These are phyloP conservation scores for Dryas drummondii DNA, from an alignment of 306 rosid genomes.

Conservation along the genomic window DNA sequence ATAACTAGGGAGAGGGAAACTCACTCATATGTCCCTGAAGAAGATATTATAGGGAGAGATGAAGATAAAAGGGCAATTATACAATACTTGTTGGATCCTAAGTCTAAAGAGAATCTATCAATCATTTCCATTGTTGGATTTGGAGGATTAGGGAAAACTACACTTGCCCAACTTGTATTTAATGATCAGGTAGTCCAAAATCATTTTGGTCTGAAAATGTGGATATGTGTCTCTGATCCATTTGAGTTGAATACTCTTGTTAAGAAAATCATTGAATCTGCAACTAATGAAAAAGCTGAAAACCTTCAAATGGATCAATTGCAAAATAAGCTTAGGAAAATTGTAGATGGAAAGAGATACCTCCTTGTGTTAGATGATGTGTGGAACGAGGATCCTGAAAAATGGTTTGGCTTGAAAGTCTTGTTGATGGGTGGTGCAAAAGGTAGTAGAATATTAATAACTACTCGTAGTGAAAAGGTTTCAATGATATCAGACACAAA, in stretches of 20 bases:
- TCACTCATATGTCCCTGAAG: constrained; percentile 1
- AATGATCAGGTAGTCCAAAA: neutral
- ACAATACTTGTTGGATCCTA: neutral
- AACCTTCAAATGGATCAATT: constrained; percentile 22
- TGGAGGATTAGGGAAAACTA: neutral
- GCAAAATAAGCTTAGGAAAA: constrained; percentile 11
- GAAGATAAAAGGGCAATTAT: neutral
- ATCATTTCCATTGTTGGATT: neutral
- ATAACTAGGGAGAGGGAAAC: neutral
- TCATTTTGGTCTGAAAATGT: neutral
- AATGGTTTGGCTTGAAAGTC: constrained; percentile 22
- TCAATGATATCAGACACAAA: constrained; percentile 5
- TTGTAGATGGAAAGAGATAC: constrained; percentile 27
- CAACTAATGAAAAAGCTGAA: neutral
- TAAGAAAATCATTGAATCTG: neutral
- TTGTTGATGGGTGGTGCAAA: constrained; percentile 28
- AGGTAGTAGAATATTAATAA: constrained; percentile 38
- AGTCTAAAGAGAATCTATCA: neutral
- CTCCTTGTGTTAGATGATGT: constrained; percentile 46
- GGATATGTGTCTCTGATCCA: neutral
- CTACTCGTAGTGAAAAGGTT: constrained; percentile 29
- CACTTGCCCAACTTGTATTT: neutral
- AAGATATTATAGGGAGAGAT: neutral
- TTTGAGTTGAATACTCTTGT: neutral
- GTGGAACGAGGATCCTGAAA: constrained; percentile 31